These are phyloP conservation scores for Nemania sp. DNA, from an alignment of 2,329 filamentous ascomycete species.

Conservation along the genomic window DNA sequence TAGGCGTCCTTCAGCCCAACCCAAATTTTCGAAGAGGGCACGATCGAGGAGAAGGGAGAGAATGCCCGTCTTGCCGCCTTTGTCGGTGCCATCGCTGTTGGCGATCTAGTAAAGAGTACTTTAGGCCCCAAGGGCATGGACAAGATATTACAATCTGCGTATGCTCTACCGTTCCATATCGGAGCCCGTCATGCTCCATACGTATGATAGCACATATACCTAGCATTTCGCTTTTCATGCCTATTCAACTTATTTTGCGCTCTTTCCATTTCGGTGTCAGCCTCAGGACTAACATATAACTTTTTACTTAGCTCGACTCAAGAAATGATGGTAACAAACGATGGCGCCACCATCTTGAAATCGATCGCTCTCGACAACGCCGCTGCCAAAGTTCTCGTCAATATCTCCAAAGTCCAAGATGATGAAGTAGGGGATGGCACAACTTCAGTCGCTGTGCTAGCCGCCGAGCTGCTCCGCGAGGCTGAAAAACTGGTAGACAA, in stretches of 20 bases:
- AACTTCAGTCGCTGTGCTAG: slow-evolving; percentile 94
- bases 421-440: slow-evolving; percentile 98
- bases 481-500: slow-evolving; percentile 96
- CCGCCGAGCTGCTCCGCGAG: slow-evolving; percentile 91
- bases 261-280: not conserved
- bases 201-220: not conserved
- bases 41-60: slow-evolving; percentile 97
- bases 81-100: slow-evolving; percentile 96
- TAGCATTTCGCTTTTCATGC: not conserved
- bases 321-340: slow-evolving; percentile 98
- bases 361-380: slow-evolving; percentile 98
- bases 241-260: too few species aligned
- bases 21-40: slow-evolving; percentile 97
- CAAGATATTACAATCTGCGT: slow-evolving; percentile 96
- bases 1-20: slow-evolving; percentile 77
- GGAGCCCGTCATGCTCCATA: not conserved
- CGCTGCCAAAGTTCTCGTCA: slow-evolving; percentile 96
- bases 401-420: slow-evolving; percentile 99
- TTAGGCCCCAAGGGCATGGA: slow-evolving; percentile 98
- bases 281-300: slow-evolving; percentile 8
- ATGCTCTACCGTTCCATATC: slow-evolving; percentile 45
- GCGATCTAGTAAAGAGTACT: slow-evolving; percentile 96
- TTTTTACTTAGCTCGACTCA: slow-evolving; percentile 74
- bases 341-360: slow-evolving; percentile 97
- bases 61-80: slow-evolving; percentile 99